Percentiles rank a stretch among this genome's conserved stretches.
These are phyloP conservation scores for Flammula alnicola DNA, from an alignment of 1,284 basidiomycete genomes.

Conservation along the genomic window DNA sequence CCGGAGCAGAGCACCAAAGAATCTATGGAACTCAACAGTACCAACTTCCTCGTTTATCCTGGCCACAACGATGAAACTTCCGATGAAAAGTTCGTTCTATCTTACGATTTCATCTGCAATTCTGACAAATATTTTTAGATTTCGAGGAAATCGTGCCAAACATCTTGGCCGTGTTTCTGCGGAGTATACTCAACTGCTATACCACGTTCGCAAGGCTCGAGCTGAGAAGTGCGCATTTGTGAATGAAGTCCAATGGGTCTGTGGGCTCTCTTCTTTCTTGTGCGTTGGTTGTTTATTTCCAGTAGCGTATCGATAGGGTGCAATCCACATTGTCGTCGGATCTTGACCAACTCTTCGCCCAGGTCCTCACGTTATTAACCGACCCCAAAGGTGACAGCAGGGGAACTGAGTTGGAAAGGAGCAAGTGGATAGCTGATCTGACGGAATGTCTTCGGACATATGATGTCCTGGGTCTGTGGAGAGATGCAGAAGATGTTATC, in stretches of 20 bases:
- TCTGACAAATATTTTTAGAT: slow-evolving; percentile 38
- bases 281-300: slow-evolving; percentile 17
- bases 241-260: slow-evolving; percentile 83
- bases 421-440: slow-evolving; percentile 65
- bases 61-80: slow-evolving; percentile 32
- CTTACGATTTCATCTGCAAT: background rate
- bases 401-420: slow-evolving; percentile 62
- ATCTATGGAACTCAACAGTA: slow-evolving; percentile 34
- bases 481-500: slow-evolving; percentile 86
- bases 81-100: slow-evolving; percentile 30
- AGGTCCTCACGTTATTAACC: slow-evolving; percentile 53
- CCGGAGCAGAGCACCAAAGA: slow-evolving; percentile 48
- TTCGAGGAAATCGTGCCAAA: slow-evolving; percentile 74
- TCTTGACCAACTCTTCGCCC: slow-evolving; percentile 78
- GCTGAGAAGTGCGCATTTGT: slow-evolving; percentile 79
- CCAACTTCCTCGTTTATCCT: slow-evolving; percentile 32
- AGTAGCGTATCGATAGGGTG: slow-evolving; percentile 80
- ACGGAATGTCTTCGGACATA: slow-evolving; percentile 86
- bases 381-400: slow-evolving; percentile 49
- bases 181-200: slow-evolving; percentile 93
- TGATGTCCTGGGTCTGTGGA: slow-evolving; percentile 79
- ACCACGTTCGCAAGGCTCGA: slow-evolving; percentile 84
- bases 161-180: slow-evolving; percentile 84
- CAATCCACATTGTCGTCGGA: slow-evolving; percentile 83
- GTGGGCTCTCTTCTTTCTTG: slow-evolving; percentile 40